A percentile compares a stretch with the other conserved stretches of the same genome.
These are phyloP conservation scores for Aspergillus asperescens DNA, from an alignment of 495 filamentous ascomycete species.

Conservation along the genomic window DNA sequence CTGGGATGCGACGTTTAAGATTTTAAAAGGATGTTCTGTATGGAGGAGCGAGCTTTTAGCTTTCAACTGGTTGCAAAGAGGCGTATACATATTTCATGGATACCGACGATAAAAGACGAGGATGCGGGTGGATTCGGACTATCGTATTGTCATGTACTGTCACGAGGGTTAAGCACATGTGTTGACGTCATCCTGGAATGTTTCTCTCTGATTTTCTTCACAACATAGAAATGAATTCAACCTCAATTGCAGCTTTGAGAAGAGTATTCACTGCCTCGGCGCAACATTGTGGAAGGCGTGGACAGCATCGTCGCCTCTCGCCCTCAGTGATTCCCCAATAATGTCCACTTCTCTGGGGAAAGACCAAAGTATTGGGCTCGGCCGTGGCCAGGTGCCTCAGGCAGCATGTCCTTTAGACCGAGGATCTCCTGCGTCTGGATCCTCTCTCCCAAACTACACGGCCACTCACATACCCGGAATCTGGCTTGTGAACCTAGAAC, in stretches of 20 bases:
- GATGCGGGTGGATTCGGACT: not conserved
- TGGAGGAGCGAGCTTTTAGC: too few relatives aligned
- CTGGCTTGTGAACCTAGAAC: slow-evolving; percentile 31
- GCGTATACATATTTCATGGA: not conserved
- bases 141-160: slow-evolving; percentile 22
- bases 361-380: not conserved
- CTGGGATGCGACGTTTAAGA: too few relatives aligned
- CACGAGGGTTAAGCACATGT: slow-evolving; percentile 25
- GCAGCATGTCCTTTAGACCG: slow-evolving; percentile 38
- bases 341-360: not conserved
- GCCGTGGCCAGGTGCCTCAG: slow-evolving; percentile 3
- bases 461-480: slow-evolving; percentile 28
- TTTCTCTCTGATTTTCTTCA: not conserved
- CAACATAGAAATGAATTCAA: not conserved
- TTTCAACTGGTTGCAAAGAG: too few relatives aligned
- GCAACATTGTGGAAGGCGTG: not conserved
- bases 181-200: slow-evolving; percentile 27
- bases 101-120: not conserved
- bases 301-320: not conserved
- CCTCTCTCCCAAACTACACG: slow-evolving; percentile 39
- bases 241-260: not conserved
- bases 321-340: not conserved
- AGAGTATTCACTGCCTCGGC: not conserved
- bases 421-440: slow-evolving; percentile 37
- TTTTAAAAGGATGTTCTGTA: too few relatives aligned